Evolutionary conservation across 2,329 filamentous ascomycete genomes (phyloP).

Genomic region (Penicillium paneum): DNA sequence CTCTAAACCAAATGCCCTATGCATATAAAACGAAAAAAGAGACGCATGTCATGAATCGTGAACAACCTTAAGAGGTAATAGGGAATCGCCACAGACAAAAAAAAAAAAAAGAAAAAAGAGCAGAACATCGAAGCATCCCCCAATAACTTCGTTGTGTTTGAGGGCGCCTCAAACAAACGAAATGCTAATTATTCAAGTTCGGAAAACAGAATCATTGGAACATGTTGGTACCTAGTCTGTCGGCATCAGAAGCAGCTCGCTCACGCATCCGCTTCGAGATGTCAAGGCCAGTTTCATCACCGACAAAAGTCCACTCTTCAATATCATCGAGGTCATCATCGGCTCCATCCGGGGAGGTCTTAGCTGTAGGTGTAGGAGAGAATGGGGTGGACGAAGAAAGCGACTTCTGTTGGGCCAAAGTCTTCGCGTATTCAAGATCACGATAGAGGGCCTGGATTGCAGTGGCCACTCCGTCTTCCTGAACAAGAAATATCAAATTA

Average conservation of each 20-base stretch:
- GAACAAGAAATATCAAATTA: slow-evolving; percentile 15
- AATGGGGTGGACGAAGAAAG: slow-evolving; percentile 37
- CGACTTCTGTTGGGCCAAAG: slow-evolving; percentile 66
- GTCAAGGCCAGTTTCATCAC: slow-evolving; percentile 55
- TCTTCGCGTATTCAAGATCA: slow-evolving; percentile 87
- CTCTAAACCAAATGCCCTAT: not conserved
- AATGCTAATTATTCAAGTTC: not conserved
- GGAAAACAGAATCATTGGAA: slow-evolving; percentile 9
- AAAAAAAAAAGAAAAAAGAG: not conserved
- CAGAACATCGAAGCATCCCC: not conserved
- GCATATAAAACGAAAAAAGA: slow-evolving; percentile 1
- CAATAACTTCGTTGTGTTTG: not conserved
- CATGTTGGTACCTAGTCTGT: slow-evolving; percentile 17
- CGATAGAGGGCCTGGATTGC: slow-evolving; percentile 93
- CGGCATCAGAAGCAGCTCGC: slow-evolving; percentile 26
- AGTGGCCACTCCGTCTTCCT: slow-evolving; percentile 87
- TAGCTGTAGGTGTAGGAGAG: slow-evolving; percentile 34
- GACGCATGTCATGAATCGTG: slow-evolving; percentile 10
- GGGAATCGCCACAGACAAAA: not conserved
- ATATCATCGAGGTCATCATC: slow-evolving; percentile 61
- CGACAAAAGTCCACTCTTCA: slow-evolving; percentile 90
- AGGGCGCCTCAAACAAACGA: not conserved
- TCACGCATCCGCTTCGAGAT: slow-evolving; percentile 36
- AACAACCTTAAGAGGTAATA: not conserved
- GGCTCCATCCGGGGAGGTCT: slow-evolving; percentile 37